Percentiles rank a stretch among this genome's conserved stretches.
Conservation (phyloP, 768 basidiomycete species). For the Lactarius pseudohatsudake region DNA sequence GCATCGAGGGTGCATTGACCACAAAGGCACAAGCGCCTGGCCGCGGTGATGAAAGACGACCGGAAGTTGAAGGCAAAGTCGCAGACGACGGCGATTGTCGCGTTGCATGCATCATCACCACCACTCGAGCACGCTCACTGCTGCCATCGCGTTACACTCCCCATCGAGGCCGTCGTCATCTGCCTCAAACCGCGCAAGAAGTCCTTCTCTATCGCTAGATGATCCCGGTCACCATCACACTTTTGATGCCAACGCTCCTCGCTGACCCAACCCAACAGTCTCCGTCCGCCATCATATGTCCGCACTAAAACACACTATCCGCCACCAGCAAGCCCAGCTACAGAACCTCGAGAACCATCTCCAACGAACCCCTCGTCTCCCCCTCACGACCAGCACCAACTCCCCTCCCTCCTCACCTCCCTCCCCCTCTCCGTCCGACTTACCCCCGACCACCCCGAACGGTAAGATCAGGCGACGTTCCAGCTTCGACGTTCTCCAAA, state of each 20-base stretch:
- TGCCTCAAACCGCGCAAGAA: conserved; percentile 22
- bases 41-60: not conserved
- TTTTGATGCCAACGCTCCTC: not conserved
- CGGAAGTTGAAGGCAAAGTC: not conserved
- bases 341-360: conserved; percentile 67
- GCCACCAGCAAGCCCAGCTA: conserved; percentile 81
- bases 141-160: conserved; percentile 8
- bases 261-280: conserved; percentile 44
- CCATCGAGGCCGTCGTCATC: conserved; percentile 23
- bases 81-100: not conserved
- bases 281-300: conserved; percentile 78
- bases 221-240: conserved; percentile 23
- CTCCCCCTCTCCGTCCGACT: conserved; percentile 30
- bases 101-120: not conserved
- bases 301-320: conserved; percentile 75
- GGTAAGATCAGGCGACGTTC: conserved; percentile 57
- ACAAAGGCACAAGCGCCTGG: conserved; percentile 11
- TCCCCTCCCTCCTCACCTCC: conserved; percentile 41
- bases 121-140: not conserved
- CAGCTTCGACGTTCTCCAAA: conserved; percentile 69
- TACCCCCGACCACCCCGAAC: conserved; percentile 30
- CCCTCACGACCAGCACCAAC: conserved; percentile 39
- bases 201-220: conserved; percentile 27
- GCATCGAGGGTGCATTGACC: conserved; percentile 6
- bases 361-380: conserved; percentile 66